Evolutionary conservation across 140 eudicot genomes (phyloP).

Genomic region (Bidens hawaiensis): DNA sequence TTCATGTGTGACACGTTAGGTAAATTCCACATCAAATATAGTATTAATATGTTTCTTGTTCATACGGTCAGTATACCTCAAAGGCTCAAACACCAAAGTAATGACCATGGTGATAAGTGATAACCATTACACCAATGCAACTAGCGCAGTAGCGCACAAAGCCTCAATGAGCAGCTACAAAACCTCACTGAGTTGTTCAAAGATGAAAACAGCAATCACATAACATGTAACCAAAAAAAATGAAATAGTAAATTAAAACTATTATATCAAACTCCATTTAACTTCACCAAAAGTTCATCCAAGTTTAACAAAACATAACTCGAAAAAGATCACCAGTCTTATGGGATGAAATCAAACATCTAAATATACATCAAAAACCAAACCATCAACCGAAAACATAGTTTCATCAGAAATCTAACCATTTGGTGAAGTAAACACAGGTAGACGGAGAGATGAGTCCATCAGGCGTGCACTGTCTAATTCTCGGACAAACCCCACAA

Average conservation of each 20-base stretch:
- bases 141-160: too few relatives aligned
- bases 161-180: too few relatives aligned
- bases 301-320: neutral
- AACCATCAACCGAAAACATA: neutral
- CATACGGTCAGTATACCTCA: too few relatives aligned
- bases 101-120: too few relatives aligned
- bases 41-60: too few relatives aligned
- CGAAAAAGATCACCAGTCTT: neutral
- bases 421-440: slow-evolving; percentile 62
- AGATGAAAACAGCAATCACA: neutral
- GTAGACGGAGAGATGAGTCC: slow-evolving; percentile 75
- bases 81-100: too few relatives aligned
- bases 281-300: slow-evolving; percentile 6
- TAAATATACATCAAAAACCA: slow-evolving; percentile 18
- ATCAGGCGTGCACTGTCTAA: slow-evolving; percentile 61
- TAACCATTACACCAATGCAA: too few relatives aligned
- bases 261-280: neutral
- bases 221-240: neutral
- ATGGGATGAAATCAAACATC: neutral
- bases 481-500: slow-evolving; percentile 82
- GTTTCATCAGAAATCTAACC: slow-evolving; percentile 49
- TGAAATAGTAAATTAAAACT: neutral
- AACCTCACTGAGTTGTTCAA: neutral
- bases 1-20: too few relatives aligned
- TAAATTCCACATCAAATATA: too few relatives aligned